Evolutionary conservation across 345 rosid genomes (phyloP).

Genomic region (Euphorbia pulcherrima): DNA sequence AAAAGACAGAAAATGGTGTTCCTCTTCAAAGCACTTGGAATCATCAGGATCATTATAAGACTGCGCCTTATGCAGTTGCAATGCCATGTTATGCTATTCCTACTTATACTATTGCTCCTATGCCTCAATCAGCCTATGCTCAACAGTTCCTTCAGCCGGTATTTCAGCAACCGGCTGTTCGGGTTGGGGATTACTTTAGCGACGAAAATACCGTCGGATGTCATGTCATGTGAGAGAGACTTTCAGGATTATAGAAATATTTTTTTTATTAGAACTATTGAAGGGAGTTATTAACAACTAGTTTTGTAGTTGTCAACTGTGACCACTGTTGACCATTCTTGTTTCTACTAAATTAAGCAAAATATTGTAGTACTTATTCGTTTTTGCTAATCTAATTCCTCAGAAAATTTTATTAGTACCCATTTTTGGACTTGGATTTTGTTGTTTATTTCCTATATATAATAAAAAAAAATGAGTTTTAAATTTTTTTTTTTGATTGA

Average conservation of each 20-base stretch:
- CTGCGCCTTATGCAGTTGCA: slow-evolving; percentile 32
- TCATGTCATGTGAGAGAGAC: slow-evolving; percentile 41
- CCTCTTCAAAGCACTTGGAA: slow-evolving; percentile 11
- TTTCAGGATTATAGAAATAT: background rate
- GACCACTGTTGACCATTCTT: no score
- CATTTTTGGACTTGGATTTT: background rate
- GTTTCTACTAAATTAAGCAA: background rate
- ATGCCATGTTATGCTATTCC: slow-evolving; percentile 40
- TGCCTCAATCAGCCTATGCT: slow-evolving; percentile 5
- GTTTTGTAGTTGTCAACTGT: no score
- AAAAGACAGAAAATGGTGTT: slow-evolving; percentile 14
- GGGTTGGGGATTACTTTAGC: slow-evolving; percentile 52
- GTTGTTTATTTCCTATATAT: no score
- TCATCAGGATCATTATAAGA: slow-evolving; percentile 27
- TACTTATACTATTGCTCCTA: slow-evolving; percentile 20
- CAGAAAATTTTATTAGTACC: background rate
- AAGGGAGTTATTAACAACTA: no score
- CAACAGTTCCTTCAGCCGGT: slow-evolving; percentile 16
- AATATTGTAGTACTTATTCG: background rate
- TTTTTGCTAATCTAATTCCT: background rate
- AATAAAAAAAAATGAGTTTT: no score
- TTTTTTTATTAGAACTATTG: background rate
- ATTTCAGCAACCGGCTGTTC: slow-evolving; percentile 19
- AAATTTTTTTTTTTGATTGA: no score
- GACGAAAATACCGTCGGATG: slow-evolving; percentile 60